phyloP scores from a whole-genome alignment of 1,284 basidiomycete genomes.

The Athelia sp. region DNA sequence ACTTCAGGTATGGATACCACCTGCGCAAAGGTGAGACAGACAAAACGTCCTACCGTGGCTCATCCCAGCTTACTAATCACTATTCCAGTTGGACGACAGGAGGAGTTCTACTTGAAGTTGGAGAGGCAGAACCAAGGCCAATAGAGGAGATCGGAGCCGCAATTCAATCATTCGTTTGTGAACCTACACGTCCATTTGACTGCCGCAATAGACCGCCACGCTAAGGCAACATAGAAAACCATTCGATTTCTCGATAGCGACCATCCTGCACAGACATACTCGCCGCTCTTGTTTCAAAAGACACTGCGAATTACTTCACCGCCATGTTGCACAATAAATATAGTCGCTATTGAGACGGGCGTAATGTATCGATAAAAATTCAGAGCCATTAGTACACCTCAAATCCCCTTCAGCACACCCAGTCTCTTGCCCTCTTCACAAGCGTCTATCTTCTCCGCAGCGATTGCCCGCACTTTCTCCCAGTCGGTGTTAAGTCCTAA shows the following conservation, averaged over 20 bases:
- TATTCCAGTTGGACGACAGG: constrained; percentile 67
- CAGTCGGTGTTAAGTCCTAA: constrained; percentile 89
- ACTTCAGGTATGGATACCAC: constrained; percentile 73
- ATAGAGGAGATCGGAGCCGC: constrained; percentile 11
- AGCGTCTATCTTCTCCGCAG: constrained; percentile 57
- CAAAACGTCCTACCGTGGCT: constrained; percentile 1
- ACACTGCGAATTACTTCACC: too few relatives aligned
- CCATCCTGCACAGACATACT: too few relatives aligned
- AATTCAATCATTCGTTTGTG: constrained; percentile 10
- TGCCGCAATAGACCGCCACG: neutral
- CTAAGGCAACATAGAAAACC: too few relatives aligned
- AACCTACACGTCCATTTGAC: neutral
- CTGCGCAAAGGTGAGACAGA: constrained; percentile 60
- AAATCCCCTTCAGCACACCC: constrained; percentile 37
- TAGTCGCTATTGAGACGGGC: too few relatives aligned
- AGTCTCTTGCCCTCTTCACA: constrained; percentile 72
- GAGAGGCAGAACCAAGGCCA: constrained; percentile 51
- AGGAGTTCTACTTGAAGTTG: constrained; percentile 79
- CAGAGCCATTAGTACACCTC: neutral
- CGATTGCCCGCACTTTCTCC: constrained; percentile 73
- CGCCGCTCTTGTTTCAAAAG: too few relatives aligned
- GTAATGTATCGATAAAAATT: neutral
- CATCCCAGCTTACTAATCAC: constrained; percentile 13
- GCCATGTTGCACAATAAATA: too few relatives aligned
- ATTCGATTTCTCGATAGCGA: too few relatives aligned